A percentile compares a stretch with the other conserved stretches of the same genome.
phyloP scores from a whole-genome alignment of 345 rosid genomes.

The Eucalyptus regnans region DNA sequence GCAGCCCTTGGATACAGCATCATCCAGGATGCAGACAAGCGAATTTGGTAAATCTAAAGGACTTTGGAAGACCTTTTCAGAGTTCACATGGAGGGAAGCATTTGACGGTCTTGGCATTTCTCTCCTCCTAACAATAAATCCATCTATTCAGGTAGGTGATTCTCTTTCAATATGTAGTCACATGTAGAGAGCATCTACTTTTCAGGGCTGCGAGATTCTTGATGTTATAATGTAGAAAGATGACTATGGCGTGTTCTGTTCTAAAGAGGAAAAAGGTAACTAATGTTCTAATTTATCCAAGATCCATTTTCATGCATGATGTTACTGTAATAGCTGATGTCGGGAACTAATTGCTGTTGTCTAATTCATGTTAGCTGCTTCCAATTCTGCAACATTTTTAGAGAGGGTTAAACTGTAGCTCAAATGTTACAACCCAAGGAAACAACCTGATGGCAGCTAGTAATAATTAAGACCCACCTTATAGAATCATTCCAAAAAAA shows the following conservation, averaged over 20 bases:
- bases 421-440: background rate
- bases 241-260: background rate
- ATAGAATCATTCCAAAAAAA: background rate
- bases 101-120: constrained; percentile 94
- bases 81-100: constrained; percentile 58
- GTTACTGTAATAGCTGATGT: background rate
- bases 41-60: constrained; percentile 93
- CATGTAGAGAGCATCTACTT: background rate
- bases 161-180: background rate
- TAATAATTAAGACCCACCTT: background rate
- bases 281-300: background rate
- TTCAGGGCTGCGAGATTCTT: background rate
- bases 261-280: background rate
- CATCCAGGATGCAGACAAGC: constrained; percentile 96
- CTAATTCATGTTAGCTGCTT: background rate
- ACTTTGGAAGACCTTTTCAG: constrained; percentile 68
- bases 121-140: constrained; percentile 84
- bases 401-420: background rate
- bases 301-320: background rate
- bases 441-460: background rate
- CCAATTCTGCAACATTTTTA: background rate
- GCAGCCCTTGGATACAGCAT: constrained; percentile 93
- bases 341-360: background rate
- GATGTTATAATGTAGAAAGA: background rate
- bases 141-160: constrained; percentile 71